phyloP scores from a whole-genome alignment of 2,329 filamentous ascomycete genomes.

The Chalaropsis ovoidea region DNA sequence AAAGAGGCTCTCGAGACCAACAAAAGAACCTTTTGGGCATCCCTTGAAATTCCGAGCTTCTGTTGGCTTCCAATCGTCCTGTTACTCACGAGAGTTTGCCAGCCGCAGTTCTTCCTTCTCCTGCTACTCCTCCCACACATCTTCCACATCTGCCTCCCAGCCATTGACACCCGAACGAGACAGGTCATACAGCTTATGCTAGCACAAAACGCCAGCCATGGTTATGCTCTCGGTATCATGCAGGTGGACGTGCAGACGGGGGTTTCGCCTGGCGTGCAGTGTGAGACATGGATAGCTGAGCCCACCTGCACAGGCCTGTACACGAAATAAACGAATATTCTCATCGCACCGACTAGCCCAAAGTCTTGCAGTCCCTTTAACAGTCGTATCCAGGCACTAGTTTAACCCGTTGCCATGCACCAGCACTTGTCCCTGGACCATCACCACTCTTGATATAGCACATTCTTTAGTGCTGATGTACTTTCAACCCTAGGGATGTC shows the following conservation, averaged over 20 bases:
- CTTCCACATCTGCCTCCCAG: neutral
- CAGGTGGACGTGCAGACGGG: neutral
- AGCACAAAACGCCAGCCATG: neutral
- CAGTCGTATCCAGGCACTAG: neutral
- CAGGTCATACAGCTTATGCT: neutral
- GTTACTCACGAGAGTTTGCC: constrained; percentile 2
- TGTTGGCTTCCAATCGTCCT: constrained; percentile 14
- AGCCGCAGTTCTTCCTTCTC: neutral
- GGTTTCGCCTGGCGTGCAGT: constrained; percentile 3
- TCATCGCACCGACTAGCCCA: neutral
- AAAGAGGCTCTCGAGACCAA: neutral
- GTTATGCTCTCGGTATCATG: neutral
- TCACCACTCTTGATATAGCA: neutral
- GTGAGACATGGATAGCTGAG: neutral
- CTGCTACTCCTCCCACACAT: neutral
- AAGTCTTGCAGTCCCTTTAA: no score
- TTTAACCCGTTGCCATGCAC: neutral
- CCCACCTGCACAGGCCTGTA: neutral
- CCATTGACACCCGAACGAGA: neutral
- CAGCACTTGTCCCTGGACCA: neutral
- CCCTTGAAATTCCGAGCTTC: constrained; percentile 1
- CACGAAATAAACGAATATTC: neutral
- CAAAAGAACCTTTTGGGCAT: constrained; percentile 4
- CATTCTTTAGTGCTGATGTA: neutral
- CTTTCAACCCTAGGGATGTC: neutral